Evolutionary conservation across 2,329 filamentous ascomycete species (phyloP).

Genomic region (Dactylellina drechsleri): DNA sequence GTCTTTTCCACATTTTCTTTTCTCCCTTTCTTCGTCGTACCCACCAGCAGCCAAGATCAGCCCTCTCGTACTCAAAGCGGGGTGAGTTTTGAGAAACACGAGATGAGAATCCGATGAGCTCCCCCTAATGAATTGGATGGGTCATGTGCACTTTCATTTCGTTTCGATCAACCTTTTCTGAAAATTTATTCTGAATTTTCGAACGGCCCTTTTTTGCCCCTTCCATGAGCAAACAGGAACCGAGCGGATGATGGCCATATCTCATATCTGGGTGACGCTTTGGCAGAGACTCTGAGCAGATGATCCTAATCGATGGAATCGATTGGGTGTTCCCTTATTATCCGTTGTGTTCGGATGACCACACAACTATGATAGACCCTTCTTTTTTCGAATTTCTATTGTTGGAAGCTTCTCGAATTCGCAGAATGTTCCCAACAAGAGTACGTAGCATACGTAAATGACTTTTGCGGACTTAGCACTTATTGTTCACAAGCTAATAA

Average conservation of each 20-base stretch:
- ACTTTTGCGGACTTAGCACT: not conserved
- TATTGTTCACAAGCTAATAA: constrained; percentile 21
- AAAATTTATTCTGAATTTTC: constrained; percentile 20
- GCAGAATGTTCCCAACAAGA: constrained; percentile 19
- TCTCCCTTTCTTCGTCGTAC: constrained; percentile 21
- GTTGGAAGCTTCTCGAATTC: constrained; percentile 29
- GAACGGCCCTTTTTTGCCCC: constrained; percentile 47
- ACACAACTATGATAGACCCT: constrained; percentile 14
- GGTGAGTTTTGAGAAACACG: constrained; percentile 49
- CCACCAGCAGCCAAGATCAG: constrained; percentile 40
- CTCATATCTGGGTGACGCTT: constrained; percentile 30
- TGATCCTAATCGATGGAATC: constrained; percentile 42
- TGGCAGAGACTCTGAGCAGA: constrained; percentile 10
- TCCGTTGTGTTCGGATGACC: constrained; percentile 41
- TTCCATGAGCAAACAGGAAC: constrained; percentile 55
- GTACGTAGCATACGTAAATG: too few relatives aligned
- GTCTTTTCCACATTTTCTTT: too few relatives aligned
- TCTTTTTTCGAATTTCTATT: constrained; percentile 32
- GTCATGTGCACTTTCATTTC: constrained; percentile 39
- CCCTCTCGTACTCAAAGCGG: constrained; percentile 25
- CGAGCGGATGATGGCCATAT: constrained; percentile 39
- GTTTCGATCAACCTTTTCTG: not conserved
- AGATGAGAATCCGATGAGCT: constrained; percentile 31
- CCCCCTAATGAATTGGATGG: not conserved
- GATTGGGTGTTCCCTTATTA: constrained; percentile 43